Percentiles rank a stretch among this genome's conserved stretches.
Evolutionary conservation across 768 basidiomycete species (phyloP).

Genomic region (Agaricus subrufescens): DNA sequence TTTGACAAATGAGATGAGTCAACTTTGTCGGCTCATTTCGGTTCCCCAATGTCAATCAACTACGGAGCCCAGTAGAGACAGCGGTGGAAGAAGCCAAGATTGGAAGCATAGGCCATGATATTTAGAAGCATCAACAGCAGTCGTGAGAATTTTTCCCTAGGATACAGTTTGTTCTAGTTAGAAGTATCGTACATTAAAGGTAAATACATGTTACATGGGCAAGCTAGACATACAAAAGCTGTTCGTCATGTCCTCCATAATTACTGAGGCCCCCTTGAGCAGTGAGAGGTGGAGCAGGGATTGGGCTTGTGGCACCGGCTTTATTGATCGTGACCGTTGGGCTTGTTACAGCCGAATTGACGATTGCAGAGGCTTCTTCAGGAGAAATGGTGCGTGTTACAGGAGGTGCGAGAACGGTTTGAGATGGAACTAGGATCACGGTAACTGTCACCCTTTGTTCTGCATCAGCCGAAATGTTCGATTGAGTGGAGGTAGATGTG

Average conservation of each 20-base stretch:
- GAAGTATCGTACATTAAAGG: no score
- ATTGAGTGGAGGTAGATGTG: neutral
- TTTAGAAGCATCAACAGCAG: no score
- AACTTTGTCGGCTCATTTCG: constrained; percentile 3
- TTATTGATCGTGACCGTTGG: neutral
- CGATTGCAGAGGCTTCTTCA: constrained; percentile 33
- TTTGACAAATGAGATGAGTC: neutral
- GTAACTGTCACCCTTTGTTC: constrained; percentile 24
- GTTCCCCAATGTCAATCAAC: no score
- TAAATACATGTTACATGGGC: neutral
- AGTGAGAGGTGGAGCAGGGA: neutral
- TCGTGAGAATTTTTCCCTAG: neutral
- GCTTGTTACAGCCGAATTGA: constrained; percentile 10
- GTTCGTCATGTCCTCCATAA: neutral
- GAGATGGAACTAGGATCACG: constrained; percentile 19
- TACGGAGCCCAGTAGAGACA: no score
- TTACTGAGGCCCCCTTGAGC: neutral
- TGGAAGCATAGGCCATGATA: no score
- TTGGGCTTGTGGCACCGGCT: no score
- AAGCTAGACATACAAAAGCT: neutral
- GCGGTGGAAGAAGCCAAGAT: no score
- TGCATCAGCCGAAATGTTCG: neutral
- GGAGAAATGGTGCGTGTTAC: constrained; percentile 41
- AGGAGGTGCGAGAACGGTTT: constrained; percentile 24
- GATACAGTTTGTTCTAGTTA: neutral